These are phyloP conservation scores for Talaromyces islandicus DNA, from an alignment of 2,329 filamentous ascomycete species.

Conservation along the genomic window DNA sequence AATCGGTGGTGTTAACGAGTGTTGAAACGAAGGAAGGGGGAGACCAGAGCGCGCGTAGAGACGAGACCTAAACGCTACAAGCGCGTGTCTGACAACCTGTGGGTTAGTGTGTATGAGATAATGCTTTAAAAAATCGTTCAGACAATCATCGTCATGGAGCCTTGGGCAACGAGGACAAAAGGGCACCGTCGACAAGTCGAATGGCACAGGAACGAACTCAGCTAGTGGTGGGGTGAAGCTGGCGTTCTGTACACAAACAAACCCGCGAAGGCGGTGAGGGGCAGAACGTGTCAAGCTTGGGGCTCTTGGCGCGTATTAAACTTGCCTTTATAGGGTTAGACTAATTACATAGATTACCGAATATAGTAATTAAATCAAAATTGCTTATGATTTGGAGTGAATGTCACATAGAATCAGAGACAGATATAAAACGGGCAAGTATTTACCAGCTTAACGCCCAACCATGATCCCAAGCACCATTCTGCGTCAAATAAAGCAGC, in stretches of 20 bases:
- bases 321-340: too few relatives aligned
- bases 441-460: not conserved
- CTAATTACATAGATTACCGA: too few relatives aligned
- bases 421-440: too few relatives aligned
- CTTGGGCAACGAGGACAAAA: slow-evolving; percentile 40
- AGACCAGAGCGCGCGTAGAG: not conserved
- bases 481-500: not conserved
- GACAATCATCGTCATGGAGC: slow-evolving; percentile 17
- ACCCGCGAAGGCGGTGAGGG: slow-evolving; percentile 25
- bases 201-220: slow-evolving; percentile 29
- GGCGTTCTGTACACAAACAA: slow-evolving; percentile 29
- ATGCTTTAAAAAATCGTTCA: not conserved
- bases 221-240: slow-evolving; percentile 12
- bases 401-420: too few relatives aligned
- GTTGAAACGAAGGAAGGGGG: not conserved
- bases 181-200: slow-evolving; percentile 34
- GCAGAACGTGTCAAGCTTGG: not conserved
- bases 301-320: not conserved
- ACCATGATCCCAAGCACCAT: not conserved
- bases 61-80: not conserved
- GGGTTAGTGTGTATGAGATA: not conserved
- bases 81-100: not conserved
- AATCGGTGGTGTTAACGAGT: not conserved
- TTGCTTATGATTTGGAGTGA: too few relatives aligned
- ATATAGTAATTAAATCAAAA: too few relatives aligned